Base-by-base conservation (phyloP, 805 yeast genomes). In the Zygosaccharomyces lentus region DNA sequence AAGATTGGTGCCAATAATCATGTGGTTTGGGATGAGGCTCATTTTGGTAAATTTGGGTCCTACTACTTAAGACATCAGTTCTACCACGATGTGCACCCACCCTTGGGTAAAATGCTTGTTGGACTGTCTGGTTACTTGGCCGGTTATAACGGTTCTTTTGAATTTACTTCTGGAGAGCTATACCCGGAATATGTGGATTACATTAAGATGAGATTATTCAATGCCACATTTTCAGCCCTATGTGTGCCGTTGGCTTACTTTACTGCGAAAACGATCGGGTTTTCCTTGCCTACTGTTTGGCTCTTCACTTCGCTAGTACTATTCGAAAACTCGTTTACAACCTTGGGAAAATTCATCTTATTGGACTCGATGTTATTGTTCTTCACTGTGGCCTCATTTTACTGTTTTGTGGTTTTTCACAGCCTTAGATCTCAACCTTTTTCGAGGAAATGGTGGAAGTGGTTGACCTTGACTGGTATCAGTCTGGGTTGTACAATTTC, bases 11-110 rank as follows among this genome's bases (percentile, higher is more conserved):
- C 68, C 26, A 74, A 80, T 47, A 64, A 76, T 41, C 73, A 72
- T 45, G 91, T 86, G 39, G 83, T 84, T 7, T 86, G 95, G 95
- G 95, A 86, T 69, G 95, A 86, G 65, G 93, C 95, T 5, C 95
- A 86, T 71, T 86, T 86, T 63, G 95, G 93, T 35, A 84, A 84
- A 62, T 86, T 86, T 62, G 95, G 95, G 37, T 82, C 91, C 3
- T 81, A 84, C 58, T 86, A 86, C 64, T 68, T 84, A 53, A 77
- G 82, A 63, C 88, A 82, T 59, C 89, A 85, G 57, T 84, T 85
- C 61, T 86, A 86, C 58, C 87, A 81, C 56, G 95, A 86, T 68
- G 95, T 86, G 25, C 95, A 86, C 61, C 95, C 95, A 16, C 95
- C 95, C 1, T 72, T 86, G 55, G 95, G 93, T 8, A 86, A 86